Evolutionary conservation across 1,284 basidiomycete genomes (phyloP).

Genomic region (Pyrrhoderma lamaoense): DNA sequence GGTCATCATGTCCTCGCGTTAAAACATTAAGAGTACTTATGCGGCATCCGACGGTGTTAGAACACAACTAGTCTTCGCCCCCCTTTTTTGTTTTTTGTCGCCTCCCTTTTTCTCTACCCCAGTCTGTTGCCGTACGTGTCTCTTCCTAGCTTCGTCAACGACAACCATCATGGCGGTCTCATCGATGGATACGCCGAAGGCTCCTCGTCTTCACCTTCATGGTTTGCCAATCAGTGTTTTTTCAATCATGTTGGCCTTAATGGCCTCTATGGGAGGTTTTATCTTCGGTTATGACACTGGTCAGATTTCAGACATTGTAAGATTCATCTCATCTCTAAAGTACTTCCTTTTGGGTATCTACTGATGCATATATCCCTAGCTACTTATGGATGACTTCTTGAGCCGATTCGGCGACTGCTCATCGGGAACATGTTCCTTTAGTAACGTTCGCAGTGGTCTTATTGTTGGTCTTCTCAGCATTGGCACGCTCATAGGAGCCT

Average conservation of each 20-base stretch:
- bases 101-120: no score
- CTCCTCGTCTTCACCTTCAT: neutral
- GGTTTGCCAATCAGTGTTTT: conserved; percentile 47
- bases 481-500: conserved; percentile 55
- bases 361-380: no score
- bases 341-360: conserved; percentile 56
- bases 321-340: conserved; percentile 46
- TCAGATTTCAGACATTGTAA: conserved; percentile 2
- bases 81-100: no score
- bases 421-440: conserved; percentile 43
- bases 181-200: no score
- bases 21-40: no score
- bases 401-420: conserved; percentile 53
- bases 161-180: no score
- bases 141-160: no score
- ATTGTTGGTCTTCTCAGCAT: conserved; percentile 66
- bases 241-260: conserved; percentile 57
- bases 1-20: no score
- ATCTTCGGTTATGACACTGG: conserved; percentile 47
- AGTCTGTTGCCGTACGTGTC: no score
- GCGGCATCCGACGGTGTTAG: no score
- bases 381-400: conserved; percentile 65
- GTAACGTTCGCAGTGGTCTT: conserved; percentile 47
- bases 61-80: no score
- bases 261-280: conserved; percentile 76